Conservation (phyloP, 2,329 filamentous ascomycete genomes). For the Trichocomaceae sp. region DNA sequence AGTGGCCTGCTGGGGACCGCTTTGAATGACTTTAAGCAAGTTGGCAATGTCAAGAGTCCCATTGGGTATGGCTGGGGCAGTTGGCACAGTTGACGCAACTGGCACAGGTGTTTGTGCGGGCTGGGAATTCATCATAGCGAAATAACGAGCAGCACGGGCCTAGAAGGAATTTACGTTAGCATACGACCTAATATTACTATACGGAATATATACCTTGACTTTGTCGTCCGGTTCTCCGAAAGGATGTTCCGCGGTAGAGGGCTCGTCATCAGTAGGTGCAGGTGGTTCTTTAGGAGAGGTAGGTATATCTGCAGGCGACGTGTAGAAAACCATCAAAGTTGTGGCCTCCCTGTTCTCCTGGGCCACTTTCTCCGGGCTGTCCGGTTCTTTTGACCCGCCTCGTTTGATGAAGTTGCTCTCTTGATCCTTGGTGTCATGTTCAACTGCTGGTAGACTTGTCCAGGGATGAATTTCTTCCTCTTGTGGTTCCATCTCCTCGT, state of each 20-base stretch:
- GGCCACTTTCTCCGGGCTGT: conserved; percentile 36
- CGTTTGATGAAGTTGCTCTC: conserved; percentile 37
- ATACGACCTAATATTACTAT: background rate
- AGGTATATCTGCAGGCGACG: conserved; percentile 41
- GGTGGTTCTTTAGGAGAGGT: conserved; percentile 43
- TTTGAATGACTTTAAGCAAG: conserved; percentile 37
- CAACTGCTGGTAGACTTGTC: conserved; percentile 32
- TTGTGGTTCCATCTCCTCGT: conserved; percentile 48
- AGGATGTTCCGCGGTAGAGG: conserved; percentile 26
- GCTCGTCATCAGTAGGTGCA: conserved; percentile 31
- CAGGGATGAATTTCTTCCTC: conserved; percentile 31
- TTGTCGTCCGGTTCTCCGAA: conserved; percentile 41
- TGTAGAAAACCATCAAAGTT: conserved; percentile 45
- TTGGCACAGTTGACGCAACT: conserved; percentile 7
- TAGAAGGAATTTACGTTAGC: conserved; percentile 18
- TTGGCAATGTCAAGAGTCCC: conserved; percentile 34
- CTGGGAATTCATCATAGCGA: conserved; percentile 30
- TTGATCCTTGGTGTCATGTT: conserved; percentile 31
- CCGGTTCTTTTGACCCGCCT: conserved; percentile 34
- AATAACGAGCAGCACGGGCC: conserved; percentile 39
- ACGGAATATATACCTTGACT: conserved; percentile 29
- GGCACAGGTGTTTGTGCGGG: conserved; percentile 14
- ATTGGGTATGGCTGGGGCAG: conserved; percentile 12
- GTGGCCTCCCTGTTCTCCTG: conserved; percentile 43
- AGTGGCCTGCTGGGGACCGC: conserved; percentile 25